Evolutionary conservation across 2,329 filamentous ascomycete species (phyloP), one percentile per base, ranked within the genome.

Genomic region (Colletotrichum sp.): DNA sequence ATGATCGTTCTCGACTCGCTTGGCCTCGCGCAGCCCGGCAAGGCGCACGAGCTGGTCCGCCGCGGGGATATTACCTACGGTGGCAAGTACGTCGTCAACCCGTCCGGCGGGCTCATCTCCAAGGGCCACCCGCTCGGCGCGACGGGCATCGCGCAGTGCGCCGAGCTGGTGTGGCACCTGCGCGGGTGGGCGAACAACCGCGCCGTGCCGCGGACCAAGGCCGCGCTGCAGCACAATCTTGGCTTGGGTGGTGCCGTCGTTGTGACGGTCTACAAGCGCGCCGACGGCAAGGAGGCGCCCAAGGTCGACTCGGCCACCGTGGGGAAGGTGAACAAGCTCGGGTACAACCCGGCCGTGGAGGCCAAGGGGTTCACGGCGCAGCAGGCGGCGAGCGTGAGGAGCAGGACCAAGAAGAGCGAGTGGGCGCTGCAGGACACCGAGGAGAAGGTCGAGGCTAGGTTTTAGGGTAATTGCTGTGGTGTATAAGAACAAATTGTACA

Each of bases 171-270:
- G 32, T 98, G 96, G 96, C 96, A 98, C 82, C 89, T 98, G 80
- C 92, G 96, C 78, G 96, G 96, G 15, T 98, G 96, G 96, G 96
- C 96, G 24, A 98, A 97, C 85, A 98, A 98, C 88, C 91, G 96
- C 55, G 87, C 92, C 18, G 90, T 94, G 2, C 87, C 91, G 24
- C 89, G 89, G 73, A 97, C 96, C 1, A 91, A 87, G 77, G 92
- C 92, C 74, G 94, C 94, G 73, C 87, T 98, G 78, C 96, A 98
- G 88, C 97, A 98, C 83, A 98, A 98, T 82, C 89, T 98, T 2
- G 97, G 96, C 1, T 89, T 98, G 7, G 96, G 96, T 16, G 97
- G 97, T 70, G 96, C 96, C 5, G 96, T 93, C 3, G 96, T 98
- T 1, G 94, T 97, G 26, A 96, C 95, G 1, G 94, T 98, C 5